phyloP scores from a whole-genome alignment of 306 rosid species.

The Clitoria ternatea region DNA sequence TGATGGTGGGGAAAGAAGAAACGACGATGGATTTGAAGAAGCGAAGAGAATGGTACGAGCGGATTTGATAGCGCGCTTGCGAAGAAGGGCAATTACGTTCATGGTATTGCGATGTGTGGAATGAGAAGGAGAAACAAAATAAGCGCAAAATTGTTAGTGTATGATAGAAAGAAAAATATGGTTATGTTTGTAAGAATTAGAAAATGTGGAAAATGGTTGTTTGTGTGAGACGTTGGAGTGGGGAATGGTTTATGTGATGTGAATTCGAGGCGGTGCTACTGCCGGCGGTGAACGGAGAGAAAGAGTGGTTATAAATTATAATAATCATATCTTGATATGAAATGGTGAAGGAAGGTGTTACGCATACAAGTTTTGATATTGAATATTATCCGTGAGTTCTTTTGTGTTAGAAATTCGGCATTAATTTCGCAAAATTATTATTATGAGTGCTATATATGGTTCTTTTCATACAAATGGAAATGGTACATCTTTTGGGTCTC shows the following conservation, averaged over 20 bases:
- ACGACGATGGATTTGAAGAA: constrained; percentile 29
- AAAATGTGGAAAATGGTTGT: too few species aligned
- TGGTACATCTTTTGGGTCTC: too few species aligned
- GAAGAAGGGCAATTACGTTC: constrained; percentile 42
- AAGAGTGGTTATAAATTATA: too few species aligned
- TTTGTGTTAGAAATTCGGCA: too few species aligned
- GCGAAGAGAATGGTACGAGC: constrained; percentile 38
- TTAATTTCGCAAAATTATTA: too few species aligned
- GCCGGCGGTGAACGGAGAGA: background rate
- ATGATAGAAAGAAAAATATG: background rate
- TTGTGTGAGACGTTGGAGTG: too few species aligned
- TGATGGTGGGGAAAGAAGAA: constrained; percentile 27
- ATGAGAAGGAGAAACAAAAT: background rate
- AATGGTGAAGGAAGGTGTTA: too few species aligned
- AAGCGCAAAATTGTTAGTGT: background rate
- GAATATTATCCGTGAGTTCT: too few species aligned
- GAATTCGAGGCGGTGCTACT: background rate
- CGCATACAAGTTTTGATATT: too few species aligned
- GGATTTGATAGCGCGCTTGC: constrained; percentile 51
- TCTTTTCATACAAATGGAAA: too few species aligned
- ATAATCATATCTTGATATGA: too few species aligned
- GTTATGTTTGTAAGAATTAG: background rate
- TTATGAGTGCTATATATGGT: too few species aligned
- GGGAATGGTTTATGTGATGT: background rate
- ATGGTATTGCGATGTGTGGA: constrained; percentile 3